phyloP scores from a whole-genome alignment of 2,329 filamentous ascomycete species.

The Diaporthe longicolla region DNA sequence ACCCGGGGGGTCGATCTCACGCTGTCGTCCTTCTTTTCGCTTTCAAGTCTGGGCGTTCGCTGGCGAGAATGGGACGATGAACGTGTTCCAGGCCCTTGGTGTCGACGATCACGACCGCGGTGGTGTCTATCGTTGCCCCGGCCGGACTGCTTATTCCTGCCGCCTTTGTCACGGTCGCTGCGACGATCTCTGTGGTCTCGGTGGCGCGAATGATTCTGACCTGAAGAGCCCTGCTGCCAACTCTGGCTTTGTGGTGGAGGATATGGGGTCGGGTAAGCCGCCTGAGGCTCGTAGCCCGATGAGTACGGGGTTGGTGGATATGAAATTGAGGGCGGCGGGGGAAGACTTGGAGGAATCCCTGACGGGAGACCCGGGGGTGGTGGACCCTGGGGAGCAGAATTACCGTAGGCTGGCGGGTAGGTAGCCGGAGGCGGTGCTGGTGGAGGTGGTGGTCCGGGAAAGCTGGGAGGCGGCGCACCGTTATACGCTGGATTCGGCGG shows the following conservation, averaged over 20 bases:
- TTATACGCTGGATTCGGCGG: conserved; percentile 34
- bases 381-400: conserved; percentile 19
- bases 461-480: conserved; percentile 35
- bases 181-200: conserved; percentile 39
- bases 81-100: conserved; percentile 27
- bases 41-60: conserved; percentile 26
- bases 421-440: conserved; percentile 35
- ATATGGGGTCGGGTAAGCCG: conserved; percentile 30
- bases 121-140: conserved; percentile 35
- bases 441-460: conserved; percentile 30
- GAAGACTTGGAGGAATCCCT: conserved; percentile 8
- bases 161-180: conserved; percentile 36
- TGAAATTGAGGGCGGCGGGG: conserved; percentile 33
- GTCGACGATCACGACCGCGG: conserved; percentile 39
- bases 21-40: conserved; percentile 1
- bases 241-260: conserved; percentile 33
- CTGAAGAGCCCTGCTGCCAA: conserved; percentile 32
- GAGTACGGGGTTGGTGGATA: conserved; percentile 36
- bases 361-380: conserved; percentile 20
- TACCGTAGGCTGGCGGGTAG: conserved; percentile 27
- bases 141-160: conserved; percentile 38
- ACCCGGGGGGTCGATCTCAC: conserved; percentile 27
- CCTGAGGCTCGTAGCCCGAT: conserved; percentile 16
- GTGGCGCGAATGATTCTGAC: conserved; percentile 27
- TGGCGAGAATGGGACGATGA: conserved; percentile 33